Base-by-base conservation (phyloP, 345 rosid species). In the Trapa incisa region DNA sequence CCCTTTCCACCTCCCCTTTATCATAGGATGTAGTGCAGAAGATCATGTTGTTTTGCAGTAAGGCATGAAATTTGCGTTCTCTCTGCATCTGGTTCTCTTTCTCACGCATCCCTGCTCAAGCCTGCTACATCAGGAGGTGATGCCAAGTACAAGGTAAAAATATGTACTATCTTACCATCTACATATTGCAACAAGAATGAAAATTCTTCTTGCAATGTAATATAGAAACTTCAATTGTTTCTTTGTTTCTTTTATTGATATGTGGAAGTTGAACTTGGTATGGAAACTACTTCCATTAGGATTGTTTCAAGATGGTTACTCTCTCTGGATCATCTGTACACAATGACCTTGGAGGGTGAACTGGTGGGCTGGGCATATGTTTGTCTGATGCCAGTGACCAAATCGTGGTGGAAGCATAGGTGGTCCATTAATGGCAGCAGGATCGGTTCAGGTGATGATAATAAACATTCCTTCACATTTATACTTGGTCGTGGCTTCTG, bases 31-130 rank as follows among this genome's bases (percentile, higher is more conserved):
- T 91, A 67, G 77, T 79, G 52, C 95, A 88, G 80, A 94, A 82
- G 74, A 76, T 90, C 63, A 74, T 81, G 82, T 43, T 71, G 73
- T 88, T 87, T 69, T 87, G 79, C 91, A 87, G 80, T 89, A 88
- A 87, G 82, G 76, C 88, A 86, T 42, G 95, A 94, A 68, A 66
- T 87, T 66, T 94, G 97, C 71, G 71, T 94, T 68, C 77, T 94
- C 45, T 94, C 99, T 75, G 99, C 96, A 58, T 86, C 91, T 66
- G 96, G 99, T 73, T 64, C 92, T 54, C 79, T 94, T 70, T 85
- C 91, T 65, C 85, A 75, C 69, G 97, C 84, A 67, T 81, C 92
- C 53, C 87, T 94, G 66, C 81, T 85, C 70, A 95, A 94, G 79
- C 86, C 87, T 41, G 90, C 88, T 60, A 78, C 87, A 64, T 83